Conservation (phyloP, 768 basidiomycete genomes). For the Rhizopogon roseolus region DNA sequence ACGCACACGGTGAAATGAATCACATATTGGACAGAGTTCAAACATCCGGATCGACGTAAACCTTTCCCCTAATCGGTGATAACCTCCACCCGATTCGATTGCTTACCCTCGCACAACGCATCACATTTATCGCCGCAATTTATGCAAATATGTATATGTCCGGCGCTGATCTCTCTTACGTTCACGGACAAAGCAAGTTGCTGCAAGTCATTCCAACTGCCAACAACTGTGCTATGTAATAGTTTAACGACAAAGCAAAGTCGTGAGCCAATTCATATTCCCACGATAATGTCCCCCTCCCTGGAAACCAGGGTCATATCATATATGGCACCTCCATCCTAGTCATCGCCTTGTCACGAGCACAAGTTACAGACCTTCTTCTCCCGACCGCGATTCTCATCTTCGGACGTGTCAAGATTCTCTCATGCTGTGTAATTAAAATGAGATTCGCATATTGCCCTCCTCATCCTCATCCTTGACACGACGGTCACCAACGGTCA, state of each 20-base stretch:
- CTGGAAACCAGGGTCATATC: not conserved
- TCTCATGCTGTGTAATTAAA: not conserved
- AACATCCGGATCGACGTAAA: slow-evolving; percentile 3
- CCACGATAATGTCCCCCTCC: not conserved
- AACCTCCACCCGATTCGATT: too few relatives aligned
- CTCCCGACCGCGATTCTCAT: not conserved
- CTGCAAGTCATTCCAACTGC: not conserved
- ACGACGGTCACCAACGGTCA: not conserved
- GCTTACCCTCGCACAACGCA: too few relatives aligned
- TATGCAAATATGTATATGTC: too few relatives aligned
- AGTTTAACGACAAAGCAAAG: not conserved
- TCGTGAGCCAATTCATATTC: too few relatives aligned
- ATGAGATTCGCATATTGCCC: not conserved
- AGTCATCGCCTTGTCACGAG: too few relatives aligned
- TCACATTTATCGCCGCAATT: too few relatives aligned
- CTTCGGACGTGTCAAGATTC: not conserved
- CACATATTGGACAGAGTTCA: not conserved
- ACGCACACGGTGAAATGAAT: too few relatives aligned
- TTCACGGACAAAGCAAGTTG: not conserved
- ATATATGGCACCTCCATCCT: not conserved
- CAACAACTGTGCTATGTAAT: not conserved
- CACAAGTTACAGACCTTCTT: not conserved
- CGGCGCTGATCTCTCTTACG: too few relatives aligned
- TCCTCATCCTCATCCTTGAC: not conserved
- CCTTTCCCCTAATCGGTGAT: too few relatives aligned